Evolutionary conservation across 2,329 filamentous ascomycete genomes (phyloP), one percentile per base, ranked within the genome.

Genomic region (Fusarium bulbicola): DNA sequence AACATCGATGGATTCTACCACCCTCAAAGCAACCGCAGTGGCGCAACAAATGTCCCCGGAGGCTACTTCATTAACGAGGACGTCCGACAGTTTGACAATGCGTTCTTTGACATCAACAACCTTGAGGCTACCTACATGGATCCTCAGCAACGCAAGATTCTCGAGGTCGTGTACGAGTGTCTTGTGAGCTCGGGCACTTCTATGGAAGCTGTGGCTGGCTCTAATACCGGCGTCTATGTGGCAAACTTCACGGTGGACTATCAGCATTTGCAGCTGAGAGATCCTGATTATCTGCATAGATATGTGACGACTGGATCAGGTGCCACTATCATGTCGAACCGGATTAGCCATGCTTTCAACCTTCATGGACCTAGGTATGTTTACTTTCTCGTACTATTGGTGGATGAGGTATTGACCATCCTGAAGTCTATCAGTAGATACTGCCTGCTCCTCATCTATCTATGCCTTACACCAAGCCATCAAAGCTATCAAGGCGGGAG

Each of bases 261-360:
- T 34, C 47, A 50, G 30, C 21, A 30, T 24, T 8, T 34, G 4
- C 47, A 50, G 30, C 12, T 50, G 15, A 32, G 30, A 20, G 47
- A 50, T 14, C 47, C 47, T 34, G 47, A 50, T 50, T 50, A 50
- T 50, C 30, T 50, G 5, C 47, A 50, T 24, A 50, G 47, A 50
- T 50, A 50, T 4, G 30, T 50, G 3, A 34, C 47, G 6, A 50
- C 47, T 1, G 47, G 30, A 0, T 50, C 47, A 14, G 47, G 47
- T 2, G 30, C 47, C 10, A 50, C 47, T 16, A 50, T 50, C 21
- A 50, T 50, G 47, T 50, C 47, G 4, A 50, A 50, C 0, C 30
- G 47, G 5, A 50, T 50, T 20, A 50, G 47, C 47, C 47, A 50
- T 14, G 16, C 34, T 9, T 50, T 50, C 21, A 24, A 34, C 11